Evolutionary conservation across 2,329 filamentous ascomycete species (phyloP).

Genomic region (Huntiella abstrusa): DNA sequence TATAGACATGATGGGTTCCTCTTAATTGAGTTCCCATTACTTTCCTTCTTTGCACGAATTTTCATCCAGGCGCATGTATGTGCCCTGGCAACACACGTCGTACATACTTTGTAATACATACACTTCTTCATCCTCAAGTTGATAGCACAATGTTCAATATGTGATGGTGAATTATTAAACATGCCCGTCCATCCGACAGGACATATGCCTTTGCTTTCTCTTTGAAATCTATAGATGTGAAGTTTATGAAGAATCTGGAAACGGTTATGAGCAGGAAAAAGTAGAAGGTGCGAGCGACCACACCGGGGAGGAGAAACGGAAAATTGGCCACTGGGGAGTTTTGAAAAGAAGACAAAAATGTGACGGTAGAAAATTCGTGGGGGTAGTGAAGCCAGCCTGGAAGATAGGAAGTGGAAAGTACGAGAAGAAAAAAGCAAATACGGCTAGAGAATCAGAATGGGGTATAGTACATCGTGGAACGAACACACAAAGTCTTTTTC

Average conservation of each 20-base stretch:
- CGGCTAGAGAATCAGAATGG: neutral
- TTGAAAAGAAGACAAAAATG: neutral
- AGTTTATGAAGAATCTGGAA: constrained; percentile 1
- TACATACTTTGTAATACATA: too few species aligned
- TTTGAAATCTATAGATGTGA: constrained; percentile 11
- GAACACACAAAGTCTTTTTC: constrained; percentile 14
- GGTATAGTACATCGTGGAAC: constrained; percentile 4
- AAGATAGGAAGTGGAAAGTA: neutral
- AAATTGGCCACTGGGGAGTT: neutral
- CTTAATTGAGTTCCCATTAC: too few species aligned
- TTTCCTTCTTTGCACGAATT: too few species aligned
- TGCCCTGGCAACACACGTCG: too few species aligned
- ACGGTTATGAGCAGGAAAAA: neutral
- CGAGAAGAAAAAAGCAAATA: neutral
- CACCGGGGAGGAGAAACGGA: neutral
- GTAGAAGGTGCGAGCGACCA: neutral
- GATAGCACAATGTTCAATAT: neutral
- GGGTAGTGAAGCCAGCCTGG: neutral
- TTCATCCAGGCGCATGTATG: too few species aligned
- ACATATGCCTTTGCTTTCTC: constrained; percentile 6
- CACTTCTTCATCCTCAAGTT: too few species aligned
- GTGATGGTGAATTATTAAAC: too few species aligned
- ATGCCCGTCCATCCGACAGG: too few species aligned
- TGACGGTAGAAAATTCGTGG: too few species aligned
- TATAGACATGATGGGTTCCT: too few species aligned